Evolutionary conservation across 768 basidiomycete genomes (phyloP).

Genomic region (Pleurotus sapidus): DNA sequence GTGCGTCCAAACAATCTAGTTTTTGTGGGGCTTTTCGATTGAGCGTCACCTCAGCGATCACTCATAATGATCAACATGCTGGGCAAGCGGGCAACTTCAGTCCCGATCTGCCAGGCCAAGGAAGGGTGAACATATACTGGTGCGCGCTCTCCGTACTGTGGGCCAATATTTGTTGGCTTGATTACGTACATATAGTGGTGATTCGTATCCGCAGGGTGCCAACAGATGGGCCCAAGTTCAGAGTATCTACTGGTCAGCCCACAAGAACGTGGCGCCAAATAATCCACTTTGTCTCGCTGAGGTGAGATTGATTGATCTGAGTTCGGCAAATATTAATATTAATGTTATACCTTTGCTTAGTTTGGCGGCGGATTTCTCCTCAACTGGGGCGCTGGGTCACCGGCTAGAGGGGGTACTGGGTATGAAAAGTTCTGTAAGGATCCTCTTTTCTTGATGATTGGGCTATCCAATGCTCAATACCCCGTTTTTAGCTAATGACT

Average conservation of each 20-base stretch:
- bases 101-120: conserved; percentile 40
- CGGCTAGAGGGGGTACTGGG: conserved; percentile 38
- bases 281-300: conserved; percentile 52
- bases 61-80: conserved; percentile 46
- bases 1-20: conserved; percentile 25
- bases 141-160: conserved; percentile 11
- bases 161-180: background rate
- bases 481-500: conserved; percentile 26
- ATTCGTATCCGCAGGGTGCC: conserved; percentile 49
- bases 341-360: conserved; percentile 16
- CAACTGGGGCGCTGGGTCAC: conserved; percentile 37
- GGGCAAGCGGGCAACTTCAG: conserved; percentile 48
- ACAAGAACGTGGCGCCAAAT: conserved; percentile 38
- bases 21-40: background rate
- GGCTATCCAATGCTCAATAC: background rate
- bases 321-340: background rate
- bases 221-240: conserved; percentile 49
- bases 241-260: conserved; percentile 43
- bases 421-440: conserved; percentile 47
- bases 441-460: too few relatives aligned
- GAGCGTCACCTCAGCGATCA: conserved; percentile 33
- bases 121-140: conserved; percentile 50
- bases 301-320: conserved; percentile 19
- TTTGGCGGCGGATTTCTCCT: conserved; percentile 49
- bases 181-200: conserved; percentile 32